A percentile compares a stretch with the other conserved stretches of the same genome.
Evolutionary conservation across 2,329 filamentous ascomycete genomes (phyloP).

Genomic region (Paraphoma sp.): DNA sequence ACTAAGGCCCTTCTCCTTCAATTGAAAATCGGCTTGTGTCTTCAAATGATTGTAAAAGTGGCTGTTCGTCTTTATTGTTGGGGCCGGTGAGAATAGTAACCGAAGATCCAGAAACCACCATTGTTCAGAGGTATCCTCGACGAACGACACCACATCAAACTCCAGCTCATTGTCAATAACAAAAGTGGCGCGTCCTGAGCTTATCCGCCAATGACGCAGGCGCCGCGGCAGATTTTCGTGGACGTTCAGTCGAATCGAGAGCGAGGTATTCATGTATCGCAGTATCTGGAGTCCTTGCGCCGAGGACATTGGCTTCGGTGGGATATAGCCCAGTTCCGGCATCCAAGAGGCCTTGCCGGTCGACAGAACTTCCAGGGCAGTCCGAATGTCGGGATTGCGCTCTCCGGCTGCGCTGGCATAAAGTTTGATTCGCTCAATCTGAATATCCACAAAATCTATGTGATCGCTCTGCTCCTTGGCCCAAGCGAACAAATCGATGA

Average conservation of each 20-base stretch:
- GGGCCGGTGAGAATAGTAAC: constrained; percentile 76
- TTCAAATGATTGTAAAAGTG: constrained; percentile 72
- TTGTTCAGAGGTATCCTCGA: constrained; percentile 81
- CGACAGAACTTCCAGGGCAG: constrained; percentile 83
- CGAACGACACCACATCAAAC: constrained; percentile 87
- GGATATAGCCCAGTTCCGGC: constrained; percentile 82
- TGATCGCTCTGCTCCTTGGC: constrained; percentile 53
- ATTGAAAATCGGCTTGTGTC: constrained; percentile 71
- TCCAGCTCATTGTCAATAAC: constrained; percentile 85
- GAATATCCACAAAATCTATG: constrained; percentile 59
- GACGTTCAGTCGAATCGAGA: constrained; percentile 83
- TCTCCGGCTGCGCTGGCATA: constrained; percentile 76
- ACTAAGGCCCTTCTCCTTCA: constrained; percentile 72
- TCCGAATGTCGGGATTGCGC: constrained; percentile 89
- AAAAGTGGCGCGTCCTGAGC: constrained; percentile 90
- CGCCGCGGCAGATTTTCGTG: constrained; percentile 82
- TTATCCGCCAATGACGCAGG: constrained; percentile 78
- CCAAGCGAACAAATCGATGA: constrained; percentile 86
- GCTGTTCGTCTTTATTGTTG: constrained; percentile 63
- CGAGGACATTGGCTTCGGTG: constrained; percentile 72
- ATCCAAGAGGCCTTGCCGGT: constrained; percentile 79
- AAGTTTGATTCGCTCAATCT: constrained; percentile 72
- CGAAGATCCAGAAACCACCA: constrained; percentile 95
- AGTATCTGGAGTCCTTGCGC: constrained; percentile 77
- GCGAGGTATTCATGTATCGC: constrained; percentile 80